These are phyloP conservation scores for Glomus cerebriforme DNA, from an alignment of 192 early-diverging fungal species.

Conservation along the genomic window DNA sequence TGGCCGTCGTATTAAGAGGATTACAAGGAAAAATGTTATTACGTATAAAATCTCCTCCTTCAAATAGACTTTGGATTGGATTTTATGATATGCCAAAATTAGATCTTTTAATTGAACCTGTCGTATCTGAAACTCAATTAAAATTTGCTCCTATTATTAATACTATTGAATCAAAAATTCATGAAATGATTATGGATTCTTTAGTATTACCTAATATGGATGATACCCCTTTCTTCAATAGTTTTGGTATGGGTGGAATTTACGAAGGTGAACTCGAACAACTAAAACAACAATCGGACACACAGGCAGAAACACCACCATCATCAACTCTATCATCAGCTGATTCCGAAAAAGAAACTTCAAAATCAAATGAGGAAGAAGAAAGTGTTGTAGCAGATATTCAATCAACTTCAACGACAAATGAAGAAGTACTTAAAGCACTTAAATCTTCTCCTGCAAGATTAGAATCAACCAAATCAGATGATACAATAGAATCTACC, in stretches of 20 bases:
- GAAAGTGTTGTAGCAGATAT: not conserved
- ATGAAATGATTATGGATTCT: constrained; percentile 78
- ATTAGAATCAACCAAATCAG: not conserved
- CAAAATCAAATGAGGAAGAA: not conserved
- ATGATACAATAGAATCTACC: not conserved
- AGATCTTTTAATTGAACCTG: constrained; percentile 74
- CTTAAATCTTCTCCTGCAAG: not conserved
- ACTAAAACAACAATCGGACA: constrained; percentile 7
- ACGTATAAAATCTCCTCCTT: constrained; percentile 78
- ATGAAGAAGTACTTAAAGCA: not conserved
- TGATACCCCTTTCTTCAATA: constrained; percentile 81
- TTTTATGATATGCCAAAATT: constrained; percentile 81
- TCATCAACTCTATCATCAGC: not conserved
- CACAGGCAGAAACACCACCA: constrained; percentile 23
- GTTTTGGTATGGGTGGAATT: constrained; percentile 60
- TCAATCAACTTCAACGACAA: not conserved
- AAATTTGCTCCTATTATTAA: constrained; percentile 75
- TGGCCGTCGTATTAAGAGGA: constrained; percentile 74
- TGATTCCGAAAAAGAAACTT: too few species aligned
- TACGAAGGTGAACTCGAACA: constrained; percentile 48
- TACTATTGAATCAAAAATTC: constrained; percentile 81
- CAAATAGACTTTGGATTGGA: constrained; percentile 89
- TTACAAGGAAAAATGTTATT: constrained; percentile 79
- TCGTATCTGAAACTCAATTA: constrained; percentile 85
- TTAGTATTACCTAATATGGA: constrained; percentile 92